Evolutionary conservation across 306 rosid species (phyloP), one percentile per base, ranked within the genome.

Genomic region (Vicia faba): DNA sequence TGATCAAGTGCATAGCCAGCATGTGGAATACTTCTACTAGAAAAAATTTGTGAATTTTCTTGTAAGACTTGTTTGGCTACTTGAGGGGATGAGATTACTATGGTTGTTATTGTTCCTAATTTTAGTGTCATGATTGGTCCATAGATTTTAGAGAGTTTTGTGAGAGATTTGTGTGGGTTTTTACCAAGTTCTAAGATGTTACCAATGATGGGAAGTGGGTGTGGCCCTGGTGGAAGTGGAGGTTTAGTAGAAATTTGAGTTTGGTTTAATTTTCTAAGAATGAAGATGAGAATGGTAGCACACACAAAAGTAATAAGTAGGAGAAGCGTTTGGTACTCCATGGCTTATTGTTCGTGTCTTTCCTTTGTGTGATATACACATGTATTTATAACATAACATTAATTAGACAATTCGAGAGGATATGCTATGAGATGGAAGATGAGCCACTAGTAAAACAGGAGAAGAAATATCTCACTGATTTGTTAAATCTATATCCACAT

Each of bases 141-240:
- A 71, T 71, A 71, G 5, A 8, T 39, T 50, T 50, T 26, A 3
- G 70, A 61, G 11, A 72, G 70, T 11, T 50, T 72, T 20, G 70
- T 39, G 50, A 68, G 50, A 35, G 49, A 0, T 1, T 36, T 36
- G 23, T 68, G 75, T 58, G 75, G 75, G 2, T 33, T 18, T 41
- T 5, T 70, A 10, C 67, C 75, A 44, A 70, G 58, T 29, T 45
- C 49, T 16, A 70, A 31, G 1, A 70, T 70, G 60, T 70, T 70
- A 45, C 75, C 67, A 1, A 70, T 44, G 8, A 70, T 59, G 26
- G 68, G 67, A 70, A 58, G 15, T 19, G 36, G 67, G 7, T 2
- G 2, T 29, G 75, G 75, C 38, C 75, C 75, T 12, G 75, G 75
- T 7, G 67, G 67, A 61, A 58, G 67, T 7, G 67, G 67, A 61